Percentiles rank a stretch among this genome's conserved stretches.
Evolutionary conservation across 257 asterid species (phyloP).

Genomic region (Echites panduratus): DNA sequence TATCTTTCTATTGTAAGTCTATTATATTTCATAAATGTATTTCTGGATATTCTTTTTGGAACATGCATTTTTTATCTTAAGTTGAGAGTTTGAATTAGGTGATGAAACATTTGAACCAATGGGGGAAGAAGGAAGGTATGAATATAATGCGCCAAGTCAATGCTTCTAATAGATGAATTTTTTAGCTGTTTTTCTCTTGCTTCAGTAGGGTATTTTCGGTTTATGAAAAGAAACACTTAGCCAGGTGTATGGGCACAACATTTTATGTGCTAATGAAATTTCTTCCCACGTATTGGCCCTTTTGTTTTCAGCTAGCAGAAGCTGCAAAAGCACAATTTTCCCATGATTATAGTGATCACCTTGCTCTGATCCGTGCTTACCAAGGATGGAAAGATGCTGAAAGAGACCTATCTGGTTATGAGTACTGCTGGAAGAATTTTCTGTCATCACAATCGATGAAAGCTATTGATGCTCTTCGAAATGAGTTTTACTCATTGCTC

Average conservation of each 20-base stretch:
- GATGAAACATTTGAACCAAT: neutral
- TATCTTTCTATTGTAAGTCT: too few species aligned
- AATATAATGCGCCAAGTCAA: neutral
- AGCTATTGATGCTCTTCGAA: constrained; percentile 85
- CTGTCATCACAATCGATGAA: constrained; percentile 81
- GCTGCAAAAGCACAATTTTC: constrained; percentile 98
- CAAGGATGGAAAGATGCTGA: constrained; percentile 93
- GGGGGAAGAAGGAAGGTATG: neutral
- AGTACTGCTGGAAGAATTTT: constrained; percentile 95
- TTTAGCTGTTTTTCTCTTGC: neutral
- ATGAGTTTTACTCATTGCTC: constrained; percentile 77
- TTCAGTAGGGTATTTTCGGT: neutral
- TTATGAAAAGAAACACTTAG: neutral
- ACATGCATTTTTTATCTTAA: neutral
- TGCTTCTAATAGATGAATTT: neutral
- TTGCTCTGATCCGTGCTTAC: constrained; percentile 83
- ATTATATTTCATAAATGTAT: neutral
- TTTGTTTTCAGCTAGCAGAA: constrained; percentile 67
- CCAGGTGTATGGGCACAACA: neutral
- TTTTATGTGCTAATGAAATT: neutral
- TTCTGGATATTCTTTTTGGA: neutral
- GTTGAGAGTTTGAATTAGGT: neutral
- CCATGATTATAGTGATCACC: constrained; percentile 82
- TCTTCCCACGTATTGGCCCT: neutral
- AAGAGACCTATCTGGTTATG: constrained; percentile 52